phyloP scores from a whole-genome alignment of 2,329 filamentous ascomycete genomes.

The Endocalyx cinctus region DNA sequence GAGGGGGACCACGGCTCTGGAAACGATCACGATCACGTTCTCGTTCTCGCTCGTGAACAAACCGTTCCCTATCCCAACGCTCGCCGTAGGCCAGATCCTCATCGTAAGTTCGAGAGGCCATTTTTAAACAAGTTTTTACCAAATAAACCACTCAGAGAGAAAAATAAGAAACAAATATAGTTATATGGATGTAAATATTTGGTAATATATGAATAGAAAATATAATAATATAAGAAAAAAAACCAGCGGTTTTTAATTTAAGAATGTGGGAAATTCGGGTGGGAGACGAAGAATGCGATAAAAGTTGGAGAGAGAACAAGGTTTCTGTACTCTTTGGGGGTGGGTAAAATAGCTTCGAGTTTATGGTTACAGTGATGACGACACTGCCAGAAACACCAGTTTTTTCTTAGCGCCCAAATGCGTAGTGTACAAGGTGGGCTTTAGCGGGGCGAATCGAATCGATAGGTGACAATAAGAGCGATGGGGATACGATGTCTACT shows the following conservation, averaged over 20 bases:
- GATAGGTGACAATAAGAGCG: too few relatives aligned
- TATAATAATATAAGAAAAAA: neutral
- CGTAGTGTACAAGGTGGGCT: too few relatives aligned
- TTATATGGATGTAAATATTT: neutral
- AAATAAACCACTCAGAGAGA: neutral
- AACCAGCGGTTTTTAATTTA: neutral
- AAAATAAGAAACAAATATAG: conserved; percentile 1
- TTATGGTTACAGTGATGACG: too few relatives aligned
- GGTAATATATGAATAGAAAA: conserved; percentile 2
- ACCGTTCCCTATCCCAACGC: conserved; percentile 55
- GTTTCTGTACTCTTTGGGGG: too few relatives aligned
- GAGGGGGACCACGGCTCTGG: conserved; percentile 32
- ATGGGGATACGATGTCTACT: too few relatives aligned
- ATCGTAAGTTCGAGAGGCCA: conserved; percentile 28
- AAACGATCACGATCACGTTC: conserved; percentile 48
- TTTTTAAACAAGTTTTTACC: conserved; percentile 17
- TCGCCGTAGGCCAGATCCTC: conserved; percentile 34
- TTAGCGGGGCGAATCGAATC: too few relatives aligned
- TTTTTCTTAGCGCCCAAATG: too few relatives aligned
- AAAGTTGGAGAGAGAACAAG: neutral
- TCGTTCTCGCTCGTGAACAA: conserved; percentile 39
- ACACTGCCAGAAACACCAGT: too few relatives aligned
- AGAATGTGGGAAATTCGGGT: neutral
- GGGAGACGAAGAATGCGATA: neutral
- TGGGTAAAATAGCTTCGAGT: too few relatives aligned